These are phyloP conservation scores for Chytriomyces confervae DNA, from an alignment of 192 early-diverging fungal genomes.

Conservation along the genomic window DNA sequence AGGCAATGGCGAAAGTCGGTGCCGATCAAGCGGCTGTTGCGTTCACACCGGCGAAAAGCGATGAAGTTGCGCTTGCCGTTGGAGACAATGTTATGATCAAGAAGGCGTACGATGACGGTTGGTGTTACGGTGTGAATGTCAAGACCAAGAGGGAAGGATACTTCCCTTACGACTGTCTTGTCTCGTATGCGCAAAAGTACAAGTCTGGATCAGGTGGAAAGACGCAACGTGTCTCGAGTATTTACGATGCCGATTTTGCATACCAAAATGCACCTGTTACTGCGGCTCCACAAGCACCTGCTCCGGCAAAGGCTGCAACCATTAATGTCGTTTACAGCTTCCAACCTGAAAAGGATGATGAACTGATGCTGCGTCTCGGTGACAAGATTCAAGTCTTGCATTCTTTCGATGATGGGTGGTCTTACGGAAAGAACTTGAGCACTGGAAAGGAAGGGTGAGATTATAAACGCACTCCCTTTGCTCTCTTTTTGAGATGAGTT, in stretches of 20 bases:
- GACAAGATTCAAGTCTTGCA: slow-evolving; percentile 52
- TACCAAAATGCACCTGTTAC: neutral
- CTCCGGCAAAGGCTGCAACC: neutral
- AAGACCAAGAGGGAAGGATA: slow-evolving; percentile 52
- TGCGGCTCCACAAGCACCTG: neutral
- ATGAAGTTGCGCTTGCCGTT: neutral
- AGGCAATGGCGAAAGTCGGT: neutral
- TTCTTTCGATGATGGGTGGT: slow-evolving; percentile 44
- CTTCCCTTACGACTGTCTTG: slow-evolving; percentile 60
- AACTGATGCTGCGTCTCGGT: slow-evolving; percentile 24
- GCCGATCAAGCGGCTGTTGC: neutral
- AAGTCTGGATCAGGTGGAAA: neutral
- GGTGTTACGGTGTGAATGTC: slow-evolving; percentile 57
- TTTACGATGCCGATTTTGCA: slow-evolving; percentile 15
- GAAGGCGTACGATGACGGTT: slow-evolving; percentile 42
- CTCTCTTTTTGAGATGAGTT: too few relatives aligned
- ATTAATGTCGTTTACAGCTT: slow-evolving; percentile 2
- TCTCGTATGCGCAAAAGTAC: neutral
- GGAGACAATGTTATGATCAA: neutral
- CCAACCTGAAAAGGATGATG: slow-evolving; percentile 11
- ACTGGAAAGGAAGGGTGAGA: neutral
- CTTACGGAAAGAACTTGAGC: neutral
- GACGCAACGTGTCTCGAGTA: neutral
- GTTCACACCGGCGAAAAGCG: neutral
- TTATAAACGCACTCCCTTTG: too few relatives aligned